Base-by-base conservation (phyloP, 2,329 filamentous ascomycete genomes). In the Metarhizium anisopliae region DNA sequence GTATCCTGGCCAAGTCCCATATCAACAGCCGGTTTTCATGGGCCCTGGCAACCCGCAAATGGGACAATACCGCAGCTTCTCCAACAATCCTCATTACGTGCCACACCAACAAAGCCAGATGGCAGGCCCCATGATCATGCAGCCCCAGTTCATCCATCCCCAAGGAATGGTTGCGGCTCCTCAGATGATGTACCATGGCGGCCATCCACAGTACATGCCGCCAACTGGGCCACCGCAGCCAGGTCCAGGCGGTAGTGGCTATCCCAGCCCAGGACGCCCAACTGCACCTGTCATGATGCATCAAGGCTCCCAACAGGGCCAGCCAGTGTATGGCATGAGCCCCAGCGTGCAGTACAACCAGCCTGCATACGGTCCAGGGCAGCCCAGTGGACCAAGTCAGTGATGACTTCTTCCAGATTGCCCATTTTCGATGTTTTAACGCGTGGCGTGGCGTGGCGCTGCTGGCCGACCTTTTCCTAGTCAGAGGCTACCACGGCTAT, bases 261-360 rank as follows among this genome's bases (percentile, higher is more conserved):
- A 89, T 66, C 89, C 90, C n/a, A 96, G 93, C 67, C 93, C 93
- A 1, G 85, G 90, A 56, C 83, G 91, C 51, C 85, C 86, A 32
- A 69, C 77, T 20, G 90, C 94, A 13, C 86, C 90, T 2, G 90
- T 95, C 85, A 97, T 97, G 93, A 89, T 86, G 65, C 92, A 92
- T 62, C 90, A 96, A 73, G 90, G 90, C 55, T 96, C 92, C 32
- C 93, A 96, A 66, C 92, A 95, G 69, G 91, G 92, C 45, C 90
- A 95, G 67, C 84, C 75, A 64, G 83, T 77, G 73, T 92, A 81
- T 76, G 87, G 82, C 60, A 89, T 92, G 85, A 88, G 85, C 64
- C 86, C 86, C 47, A 85, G 78, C 54, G 80, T 86, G 71, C 86
- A 86, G 66, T 89, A 87, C 66, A 87, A 85, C 65, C 88, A 90